These are phyloP conservation scores for Pseudogymnoascus sp. DNA, from an alignment of 2,329 filamentous ascomycete species.

Conservation along the genomic window DNA sequence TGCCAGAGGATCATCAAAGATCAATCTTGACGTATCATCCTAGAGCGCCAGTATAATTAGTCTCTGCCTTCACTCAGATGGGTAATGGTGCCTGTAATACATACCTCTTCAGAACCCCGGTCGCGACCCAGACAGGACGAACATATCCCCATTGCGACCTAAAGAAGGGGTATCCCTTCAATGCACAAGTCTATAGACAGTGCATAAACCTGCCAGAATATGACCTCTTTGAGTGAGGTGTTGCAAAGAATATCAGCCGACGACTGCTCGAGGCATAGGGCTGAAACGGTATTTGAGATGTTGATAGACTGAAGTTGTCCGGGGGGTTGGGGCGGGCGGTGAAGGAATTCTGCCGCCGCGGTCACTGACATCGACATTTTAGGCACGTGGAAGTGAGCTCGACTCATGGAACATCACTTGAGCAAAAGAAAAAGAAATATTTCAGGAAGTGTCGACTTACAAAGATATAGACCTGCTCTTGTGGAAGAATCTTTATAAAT, in stretches of 20 bases:
- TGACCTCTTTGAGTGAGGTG: background rate
- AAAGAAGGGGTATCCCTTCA: background rate
- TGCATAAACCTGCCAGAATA: background rate
- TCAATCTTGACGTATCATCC: constrained; percentile 37
- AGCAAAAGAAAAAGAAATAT: background rate
- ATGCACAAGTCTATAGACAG: background rate
- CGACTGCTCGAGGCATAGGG: background rate
- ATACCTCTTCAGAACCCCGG: constrained; percentile 46
- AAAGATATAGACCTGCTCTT: background rate
- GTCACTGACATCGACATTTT: background rate
- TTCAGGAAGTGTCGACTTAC: background rate
- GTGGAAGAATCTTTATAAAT: background rate
- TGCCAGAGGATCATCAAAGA: constrained; percentile 52
- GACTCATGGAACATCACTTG: background rate
- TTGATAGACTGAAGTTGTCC: background rate
- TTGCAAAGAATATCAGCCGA: background rate
- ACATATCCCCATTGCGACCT: constrained; percentile 47
- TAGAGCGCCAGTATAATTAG: constrained; percentile 9
- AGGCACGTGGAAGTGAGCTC: background rate
- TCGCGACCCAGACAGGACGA: constrained; percentile 50
- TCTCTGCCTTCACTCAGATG: constrained; percentile 10
- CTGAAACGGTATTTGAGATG: background rate
- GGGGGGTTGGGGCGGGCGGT: background rate
- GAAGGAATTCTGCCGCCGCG: background rate
- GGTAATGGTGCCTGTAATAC: constrained; percentile 15